Evolutionary conservation across 2,329 filamentous ascomycete genomes (phyloP), one percentile per base, ranked within the genome.

Genomic region (Pseudocercospora macadamiae): DNA sequence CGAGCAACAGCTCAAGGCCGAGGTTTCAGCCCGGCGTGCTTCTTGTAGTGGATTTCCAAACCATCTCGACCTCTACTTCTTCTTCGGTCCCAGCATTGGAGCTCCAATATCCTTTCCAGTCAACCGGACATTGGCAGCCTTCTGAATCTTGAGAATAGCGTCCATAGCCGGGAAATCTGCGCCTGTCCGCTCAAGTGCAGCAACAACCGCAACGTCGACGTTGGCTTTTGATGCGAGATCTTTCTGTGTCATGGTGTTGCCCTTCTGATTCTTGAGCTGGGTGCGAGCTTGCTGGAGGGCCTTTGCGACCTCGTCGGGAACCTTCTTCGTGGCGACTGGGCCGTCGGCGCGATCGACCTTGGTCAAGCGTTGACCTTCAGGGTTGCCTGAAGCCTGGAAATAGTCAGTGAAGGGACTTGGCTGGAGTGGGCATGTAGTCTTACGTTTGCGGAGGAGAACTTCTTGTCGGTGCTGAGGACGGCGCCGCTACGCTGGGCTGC

Each of bases 321-420:
- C 83, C 47, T 91, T 96, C 81, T 96, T 96, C 73, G 92, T 93
- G 82, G 96, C 96, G 79, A 97, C 89, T 79, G 97, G 96, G 75
- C 97, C 95, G 82, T 97, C 93, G 75, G 87, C 88, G 68, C 93
- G 93, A 83, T 97, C 95, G 77, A 99, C 93, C 83, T 97, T 97
- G 68, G 95, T 97, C 66, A 97, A 84, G 74, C 91, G 93, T 80
- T 99, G 95, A 69, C 95, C 95, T 79, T 97, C 93, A 66, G 70
- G 68, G 62, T 73, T 73, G 62, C 60, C 63, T 39, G 65, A 59
- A 36, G 70, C 68, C 71, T 74, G 59, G 34, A 42, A 55, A 23
- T 39, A 83, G 65, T 54, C 32, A 58, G 55, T 49, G 30, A 14
- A 16, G 16, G 18, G 16, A 32, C 23, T 12, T 34, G 32, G 25